A percentile compares a stretch with the other conserved stretches of the same genome.
Conservation (phyloP, 2,329 filamentous ascomycete genomes). For the Diplodia scrobiculata region DNA sequence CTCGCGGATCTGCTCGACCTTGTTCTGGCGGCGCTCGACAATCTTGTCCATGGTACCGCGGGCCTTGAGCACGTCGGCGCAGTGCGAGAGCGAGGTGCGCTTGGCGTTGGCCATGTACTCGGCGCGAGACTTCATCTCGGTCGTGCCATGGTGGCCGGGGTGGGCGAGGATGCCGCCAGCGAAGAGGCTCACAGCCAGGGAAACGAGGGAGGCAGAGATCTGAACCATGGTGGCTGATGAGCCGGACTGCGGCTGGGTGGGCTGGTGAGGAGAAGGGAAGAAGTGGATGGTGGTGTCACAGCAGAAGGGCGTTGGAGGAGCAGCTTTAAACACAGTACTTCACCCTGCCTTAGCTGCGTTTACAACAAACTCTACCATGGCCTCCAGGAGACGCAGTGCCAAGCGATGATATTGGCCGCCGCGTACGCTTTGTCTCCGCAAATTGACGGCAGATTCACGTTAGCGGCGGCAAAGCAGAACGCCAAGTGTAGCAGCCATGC, state of each 20-base stretch:
- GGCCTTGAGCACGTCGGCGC: constrained; percentile 46
- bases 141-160: constrained; percentile 34
- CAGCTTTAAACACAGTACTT: not conserved
- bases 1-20: constrained; percentile 30
- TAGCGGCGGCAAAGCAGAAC: constrained; percentile 12
- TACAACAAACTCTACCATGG: not conserved
- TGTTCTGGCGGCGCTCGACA: constrained; percentile 46
- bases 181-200: constrained; percentile 23
- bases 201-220: constrained; percentile 7
- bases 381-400: not conserved
- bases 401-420: not conserved
- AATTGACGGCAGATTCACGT: constrained; percentile 1
- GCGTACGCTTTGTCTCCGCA: not conserved
- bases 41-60: constrained; percentile 47
- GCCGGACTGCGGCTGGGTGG: not conserved
- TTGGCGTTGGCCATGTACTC: constrained; percentile 37
- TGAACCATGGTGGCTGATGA: constrained; percentile 4
- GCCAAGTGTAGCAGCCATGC: constrained; percentile 14
- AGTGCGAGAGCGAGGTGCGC: constrained; percentile 40
- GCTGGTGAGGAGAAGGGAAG: not conserved
- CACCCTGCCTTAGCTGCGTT: too few species aligned
- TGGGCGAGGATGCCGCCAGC: constrained; percentile 38
- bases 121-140: constrained; percentile 43
- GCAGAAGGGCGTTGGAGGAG: not conserved
- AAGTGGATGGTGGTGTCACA: not conserved